Evolutionary conservation across 352 stramenopile species (phyloP).

Genomic region (Phytophthora niederhauseri): DNA sequence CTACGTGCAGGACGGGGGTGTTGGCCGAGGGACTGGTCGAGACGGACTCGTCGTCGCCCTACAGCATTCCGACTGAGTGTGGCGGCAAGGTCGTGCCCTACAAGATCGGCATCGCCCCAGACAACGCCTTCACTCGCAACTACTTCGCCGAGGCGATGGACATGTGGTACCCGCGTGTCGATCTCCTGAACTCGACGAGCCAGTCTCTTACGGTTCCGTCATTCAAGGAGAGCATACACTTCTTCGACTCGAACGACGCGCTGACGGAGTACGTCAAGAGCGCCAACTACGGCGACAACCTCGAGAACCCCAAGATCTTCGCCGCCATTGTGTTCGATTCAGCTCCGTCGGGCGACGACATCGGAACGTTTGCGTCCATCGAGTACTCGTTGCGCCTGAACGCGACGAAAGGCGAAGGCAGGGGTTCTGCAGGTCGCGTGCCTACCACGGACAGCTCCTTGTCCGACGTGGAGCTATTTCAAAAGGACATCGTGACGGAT

Average conservation of each 20-base stretch:
- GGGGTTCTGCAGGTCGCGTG: slow-evolving; percentile 22
- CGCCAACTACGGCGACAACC: slow-evolving; percentile 45
- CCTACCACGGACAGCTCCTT: slow-evolving; percentile 41
- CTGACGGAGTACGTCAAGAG: slow-evolving; percentile 54
- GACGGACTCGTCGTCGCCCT: slow-evolving; percentile 38
- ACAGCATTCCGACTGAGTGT: slow-evolving; percentile 38
- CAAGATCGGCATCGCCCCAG: slow-evolving; percentile 58
- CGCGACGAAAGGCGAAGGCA: slow-evolving; percentile 34
- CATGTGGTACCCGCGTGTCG: slow-evolving; percentile 63
- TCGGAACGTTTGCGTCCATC: slow-evolving; percentile 49
- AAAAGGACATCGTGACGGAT: slow-evolving; percentile 36
- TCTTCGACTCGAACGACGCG: slow-evolving; percentile 47
- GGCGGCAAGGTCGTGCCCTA: slow-evolving; percentile 48
- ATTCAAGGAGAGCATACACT: slow-evolving; percentile 52
- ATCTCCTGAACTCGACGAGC: slow-evolving; percentile 31
- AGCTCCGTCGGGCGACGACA: slow-evolving; percentile 32
- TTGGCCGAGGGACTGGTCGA: slow-evolving; percentile 41
- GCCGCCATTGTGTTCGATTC: slow-evolving; percentile 61
- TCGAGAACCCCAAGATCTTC: slow-evolving; percentile 55
- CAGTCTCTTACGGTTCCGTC: slow-evolving; percentile 40
- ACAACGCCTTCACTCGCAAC: slow-evolving; percentile 55
- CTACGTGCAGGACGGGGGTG: slow-evolving; percentile 32
- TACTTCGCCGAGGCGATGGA: slow-evolving; percentile 61
- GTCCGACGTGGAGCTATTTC: slow-evolving; percentile 30
- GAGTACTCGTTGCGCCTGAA: slow-evolving; percentile 71